Percentiles rank a stretch among this genome's conserved stretches.
These are phyloP conservation scores for Pistacia atlantica DNA, from an alignment of 345 rosid genomes.

Conservation along the genomic window DNA sequence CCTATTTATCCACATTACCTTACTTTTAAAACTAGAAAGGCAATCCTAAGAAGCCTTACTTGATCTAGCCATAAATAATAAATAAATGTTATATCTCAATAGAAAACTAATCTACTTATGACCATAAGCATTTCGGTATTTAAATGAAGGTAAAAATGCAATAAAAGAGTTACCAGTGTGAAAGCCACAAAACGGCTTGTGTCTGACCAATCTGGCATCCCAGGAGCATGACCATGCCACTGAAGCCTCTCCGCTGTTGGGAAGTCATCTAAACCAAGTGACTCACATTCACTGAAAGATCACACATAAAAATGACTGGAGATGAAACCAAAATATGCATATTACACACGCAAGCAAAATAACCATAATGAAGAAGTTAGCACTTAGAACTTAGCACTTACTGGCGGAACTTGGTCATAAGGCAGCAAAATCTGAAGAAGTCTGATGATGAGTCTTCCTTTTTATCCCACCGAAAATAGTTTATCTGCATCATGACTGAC, in stretches of 20 bases:
- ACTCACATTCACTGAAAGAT: conserved; percentile 78
- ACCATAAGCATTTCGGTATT: not conserved
- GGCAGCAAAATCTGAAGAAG: conserved; percentile 79
- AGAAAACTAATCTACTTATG: not conserved
- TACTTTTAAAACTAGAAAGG: not conserved
- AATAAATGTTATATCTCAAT: not conserved
- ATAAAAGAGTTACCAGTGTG: conserved; percentile 60
- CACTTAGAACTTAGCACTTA: conserved; percentile 45
- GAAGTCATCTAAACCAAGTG: conserved; percentile 79
- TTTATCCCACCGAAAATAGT: conserved; percentile 91
- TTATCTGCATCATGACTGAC: conserved; percentile 50
- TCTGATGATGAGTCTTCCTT: conserved; percentile 80
- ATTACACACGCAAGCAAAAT: not conserved
- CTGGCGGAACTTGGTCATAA: conserved; percentile 81
- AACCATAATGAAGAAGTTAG: conserved; percentile 11
- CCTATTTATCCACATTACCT: not conserved
- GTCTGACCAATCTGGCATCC: conserved; percentile 85
- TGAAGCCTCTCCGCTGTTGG: conserved; percentile 90
- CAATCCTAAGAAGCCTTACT: too few species aligned
- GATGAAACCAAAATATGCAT: not conserved
- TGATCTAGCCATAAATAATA: not conserved
- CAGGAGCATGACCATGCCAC: conserved; percentile 88
- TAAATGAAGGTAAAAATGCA: not conserved
- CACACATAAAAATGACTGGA: conserved; percentile 11
- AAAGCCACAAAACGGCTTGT: conserved; percentile 91